These are phyloP conservation scores for Monosporascus sp. DNA, from an alignment of 2,329 filamentous ascomycete species.

Conservation along the genomic window DNA sequence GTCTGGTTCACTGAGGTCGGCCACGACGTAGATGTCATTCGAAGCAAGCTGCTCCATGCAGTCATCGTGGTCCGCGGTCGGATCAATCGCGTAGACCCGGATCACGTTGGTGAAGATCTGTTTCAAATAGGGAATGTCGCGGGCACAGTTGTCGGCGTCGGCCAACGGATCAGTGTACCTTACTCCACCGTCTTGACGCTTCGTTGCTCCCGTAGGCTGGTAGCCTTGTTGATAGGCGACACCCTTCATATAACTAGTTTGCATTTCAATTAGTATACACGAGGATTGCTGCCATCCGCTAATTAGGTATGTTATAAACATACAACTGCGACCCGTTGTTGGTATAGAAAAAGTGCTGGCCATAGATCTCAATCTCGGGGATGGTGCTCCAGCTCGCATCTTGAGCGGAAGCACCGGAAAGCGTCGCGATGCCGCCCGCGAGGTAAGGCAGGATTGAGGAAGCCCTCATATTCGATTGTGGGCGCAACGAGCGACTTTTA, in stretches of 20 bases:
- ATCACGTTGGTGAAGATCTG: conserved; percentile 85
- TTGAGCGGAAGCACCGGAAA: conserved; percentile 19
- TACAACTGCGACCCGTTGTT: conserved; percentile 67
- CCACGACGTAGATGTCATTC: conserved; percentile 90
- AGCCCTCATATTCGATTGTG: conserved; percentile 19
- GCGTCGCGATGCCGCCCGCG: conserved; percentile 16
- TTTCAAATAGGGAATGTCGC: conserved; percentile 77
- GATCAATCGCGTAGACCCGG: conserved; percentile 90
- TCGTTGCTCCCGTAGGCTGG: conserved; percentile 42
- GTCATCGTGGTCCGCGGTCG: conserved; percentile 65
- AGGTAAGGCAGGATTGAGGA: conserved; percentile 17
- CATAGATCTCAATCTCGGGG: conserved; percentile 22
- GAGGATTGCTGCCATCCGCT: neutral
- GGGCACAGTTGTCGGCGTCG: conserved; percentile 64
- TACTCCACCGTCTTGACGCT: conserved; percentile 35
- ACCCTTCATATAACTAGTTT: conserved; percentile 69
- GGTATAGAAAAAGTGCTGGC: conserved; percentile 30
- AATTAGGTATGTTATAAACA: conserved; percentile 15
- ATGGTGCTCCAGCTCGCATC: conserved; percentile 23
- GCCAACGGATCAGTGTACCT: conserved; percentile 80
- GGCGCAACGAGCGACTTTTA: neutral
- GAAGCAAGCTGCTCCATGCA: conserved; percentile 82
- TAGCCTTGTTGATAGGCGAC: conserved; percentile 90
- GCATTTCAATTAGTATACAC: conserved; percentile 4
- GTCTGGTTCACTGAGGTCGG: conserved; percentile 78